Base-by-base conservation (phyloP, 257 asterid species). In the Solanum tarijense region DNA sequence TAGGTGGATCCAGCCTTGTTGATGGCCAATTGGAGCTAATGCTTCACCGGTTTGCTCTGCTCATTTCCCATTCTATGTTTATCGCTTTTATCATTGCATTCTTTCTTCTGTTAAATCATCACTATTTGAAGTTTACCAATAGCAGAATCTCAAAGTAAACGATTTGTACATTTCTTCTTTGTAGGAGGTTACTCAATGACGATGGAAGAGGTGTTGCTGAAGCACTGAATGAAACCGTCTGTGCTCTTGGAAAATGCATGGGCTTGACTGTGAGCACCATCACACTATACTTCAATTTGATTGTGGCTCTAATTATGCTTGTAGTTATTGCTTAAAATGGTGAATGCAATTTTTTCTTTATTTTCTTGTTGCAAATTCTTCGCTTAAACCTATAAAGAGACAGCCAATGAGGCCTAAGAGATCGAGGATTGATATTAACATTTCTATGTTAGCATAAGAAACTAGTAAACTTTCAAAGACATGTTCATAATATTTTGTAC, bases 131-230 rank as follows among this genome's bases (percentile, higher is more conserved):
- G 34, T 25, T 55, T 55, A 32, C 7, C 21, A 23, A 43, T 87
- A 41, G 41, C 55, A 68, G 43, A 73, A 73, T 39, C 68, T 48
- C 73, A 58, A 88, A 12, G 25, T 34, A 48, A 82, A 29, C n/a
- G 14, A 52, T 43, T 29, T 75, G 58, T 62, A 38, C 31, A 29
- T 88, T 55, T 89, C 85, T 88, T 88, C 35, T 87, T 85, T 92
- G 78, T 89, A 96, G 99, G 99, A 95, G 99, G 91, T 90, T 97
- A 92, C 93, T 96, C 83, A 65, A 89, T 9, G 99, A 97, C 75
- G 99, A 96, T 87, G 95, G 95, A 81, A 93, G 92, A 93, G 99
- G 99, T 55, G 99, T 97, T 73, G 98, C 38, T 1, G 99, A 97
- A 95, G 94, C 98, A 89, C 90, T 97, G 29, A 95, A 97, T 88